phyloP scores from a whole-genome alignment of 768 basidiomycete genomes.

The Mycena sanguinolenta region DNA sequence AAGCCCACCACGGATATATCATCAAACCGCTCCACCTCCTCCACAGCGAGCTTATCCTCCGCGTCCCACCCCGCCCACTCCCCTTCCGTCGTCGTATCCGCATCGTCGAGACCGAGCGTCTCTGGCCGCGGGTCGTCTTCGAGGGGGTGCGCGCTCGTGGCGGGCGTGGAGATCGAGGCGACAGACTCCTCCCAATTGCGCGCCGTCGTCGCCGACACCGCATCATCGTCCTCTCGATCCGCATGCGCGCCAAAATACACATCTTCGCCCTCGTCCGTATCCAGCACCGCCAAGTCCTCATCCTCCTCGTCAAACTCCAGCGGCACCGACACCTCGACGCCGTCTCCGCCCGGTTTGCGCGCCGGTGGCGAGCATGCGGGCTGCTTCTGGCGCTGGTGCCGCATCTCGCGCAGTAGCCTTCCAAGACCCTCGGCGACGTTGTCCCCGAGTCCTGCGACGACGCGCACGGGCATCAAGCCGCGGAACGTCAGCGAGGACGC shows the following conservation, averaged over 20 bases:
- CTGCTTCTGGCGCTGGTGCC: slow-evolving; percentile 62
- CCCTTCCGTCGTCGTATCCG: slow-evolving; percentile 32
- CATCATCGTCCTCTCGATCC: slow-evolving; percentile 40
- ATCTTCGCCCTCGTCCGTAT: slow-evolving; percentile 37
- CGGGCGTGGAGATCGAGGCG: slow-evolving; percentile 54
- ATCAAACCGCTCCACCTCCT: slow-evolving; percentile 66
- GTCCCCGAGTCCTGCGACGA: slow-evolving; percentile 64
- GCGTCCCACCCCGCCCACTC: slow-evolving; percentile 58
- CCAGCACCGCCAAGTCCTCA: slow-evolving; percentile 62
- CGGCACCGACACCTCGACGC: slow-evolving; percentile 59
- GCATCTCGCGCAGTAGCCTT: slow-evolving; percentile 68
- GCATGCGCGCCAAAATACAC: slow-evolving; percentile 29
- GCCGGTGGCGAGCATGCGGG: slow-evolving; percentile 61
- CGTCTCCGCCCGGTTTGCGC: slow-evolving; percentile 26
- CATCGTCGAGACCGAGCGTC: slow-evolving; percentile 23
- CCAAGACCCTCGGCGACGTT: slow-evolving; percentile 75
- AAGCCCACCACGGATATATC: slow-evolving; percentile 59
- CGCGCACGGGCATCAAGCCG: slow-evolving; percentile 70
- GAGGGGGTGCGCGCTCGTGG: slow-evolving; percentile 50
- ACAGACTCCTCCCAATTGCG: slow-evolving; percentile 47
- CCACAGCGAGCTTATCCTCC: slow-evolving; percentile 60
- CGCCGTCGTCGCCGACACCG: slow-evolving; percentile 43
- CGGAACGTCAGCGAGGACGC: no score
- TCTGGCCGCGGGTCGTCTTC: slow-evolving; percentile 46
- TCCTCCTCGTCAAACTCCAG: slow-evolving; percentile 79